phyloP scores from a whole-genome alignment of 192 early-diverging fungal species.

The Linnemannia hyalina region DNA sequence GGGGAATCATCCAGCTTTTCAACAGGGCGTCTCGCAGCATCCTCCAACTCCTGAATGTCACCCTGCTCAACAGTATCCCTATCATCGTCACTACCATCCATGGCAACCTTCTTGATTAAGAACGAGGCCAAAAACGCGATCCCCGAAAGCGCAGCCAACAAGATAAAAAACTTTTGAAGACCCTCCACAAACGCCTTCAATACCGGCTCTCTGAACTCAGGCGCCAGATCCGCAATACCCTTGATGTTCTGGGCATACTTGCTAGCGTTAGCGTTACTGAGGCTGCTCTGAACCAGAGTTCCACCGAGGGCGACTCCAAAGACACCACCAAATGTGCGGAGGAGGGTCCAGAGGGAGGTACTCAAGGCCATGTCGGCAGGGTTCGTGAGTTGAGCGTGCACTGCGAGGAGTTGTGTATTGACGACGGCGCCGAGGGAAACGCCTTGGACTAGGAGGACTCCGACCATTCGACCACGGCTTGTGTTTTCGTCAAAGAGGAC shows the following conservation, averaged over 20 bases:
- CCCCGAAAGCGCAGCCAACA: constrained; percentile 61
- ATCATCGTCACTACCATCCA: constrained; percentile 1
- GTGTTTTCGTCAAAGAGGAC: constrained; percentile 32
- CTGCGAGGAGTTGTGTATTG: not conserved
- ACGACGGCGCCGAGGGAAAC: constrained; percentile 12
- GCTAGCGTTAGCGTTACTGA: constrained; percentile 10
- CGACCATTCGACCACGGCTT: constrained; percentile 4
- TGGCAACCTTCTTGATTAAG: constrained; percentile 50
- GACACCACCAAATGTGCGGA: constrained; percentile 51
- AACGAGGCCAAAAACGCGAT: constrained; percentile 60
- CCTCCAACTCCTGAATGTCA: not conserved
- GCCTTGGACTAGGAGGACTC: constrained; percentile 10
- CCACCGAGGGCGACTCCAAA: constrained; percentile 71
- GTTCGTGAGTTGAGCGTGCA: constrained; percentile 24
- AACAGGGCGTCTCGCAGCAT: not conserved
- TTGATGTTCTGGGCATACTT: constrained; percentile 35
- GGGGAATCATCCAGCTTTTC: not conserved
- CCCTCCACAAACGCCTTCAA: constrained; percentile 65
- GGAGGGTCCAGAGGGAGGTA: constrained; percentile 56
- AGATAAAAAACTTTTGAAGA: constrained; percentile 64
- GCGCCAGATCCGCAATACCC: constrained; percentile 31
- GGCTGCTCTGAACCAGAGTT: constrained; percentile 56
- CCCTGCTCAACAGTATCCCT: not conserved
- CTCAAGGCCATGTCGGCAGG: constrained; percentile 26
- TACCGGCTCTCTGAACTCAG: constrained; percentile 51